Evolutionary conservation across 1,284 basidiomycete species (phyloP).

Genomic region (Ceratobasidium sp.): DNA sequence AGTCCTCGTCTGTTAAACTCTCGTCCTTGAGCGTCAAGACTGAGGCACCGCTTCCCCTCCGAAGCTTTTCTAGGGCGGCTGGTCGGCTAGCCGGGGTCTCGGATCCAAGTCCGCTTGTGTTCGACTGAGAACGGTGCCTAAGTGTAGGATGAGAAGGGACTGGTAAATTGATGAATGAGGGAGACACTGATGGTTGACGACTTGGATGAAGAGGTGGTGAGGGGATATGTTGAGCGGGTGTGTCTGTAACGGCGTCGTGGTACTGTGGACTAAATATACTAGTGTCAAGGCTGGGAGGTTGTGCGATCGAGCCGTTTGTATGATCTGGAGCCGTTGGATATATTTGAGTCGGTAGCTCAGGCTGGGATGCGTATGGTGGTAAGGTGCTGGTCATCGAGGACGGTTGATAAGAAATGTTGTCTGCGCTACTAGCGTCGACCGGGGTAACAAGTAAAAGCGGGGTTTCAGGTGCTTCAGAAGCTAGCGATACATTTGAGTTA

Average conservation of each 20-base stretch:
- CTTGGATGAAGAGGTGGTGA: constrained; percentile 30
- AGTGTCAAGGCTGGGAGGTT: neutral
- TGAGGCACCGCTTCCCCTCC: constrained; percentile 32
- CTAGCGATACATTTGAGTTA: neutral
- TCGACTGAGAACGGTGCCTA: constrained; percentile 20
- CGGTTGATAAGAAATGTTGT: neutral
- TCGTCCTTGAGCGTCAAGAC: constrained; percentile 39
- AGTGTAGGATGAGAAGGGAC: constrained; percentile 13
- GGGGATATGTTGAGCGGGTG: neutral
- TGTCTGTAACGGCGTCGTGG: neutral
- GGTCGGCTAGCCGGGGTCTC: constrained; percentile 5
- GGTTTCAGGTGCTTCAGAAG: neutral
- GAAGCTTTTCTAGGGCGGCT: neutral
- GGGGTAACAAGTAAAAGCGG: constrained; percentile 37
- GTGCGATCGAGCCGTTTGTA: neutral
- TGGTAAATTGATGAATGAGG: constrained; percentile 10
- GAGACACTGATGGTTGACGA: constrained; percentile 33
- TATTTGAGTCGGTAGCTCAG: constrained; percentile 14
- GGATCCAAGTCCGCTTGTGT: neutral
- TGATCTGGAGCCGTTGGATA: neutral
- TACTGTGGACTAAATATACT: neutral
- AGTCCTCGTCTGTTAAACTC: constrained; percentile 44
- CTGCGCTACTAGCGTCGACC: neutral
- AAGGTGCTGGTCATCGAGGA: neutral
- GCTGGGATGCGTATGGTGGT: constrained; percentile 34